Evolutionary conservation across 2,329 filamentous ascomycete species (phyloP), one percentile per base, ranked within the genome.

Genomic region (Lecanoromycetidae sp.): DNA sequence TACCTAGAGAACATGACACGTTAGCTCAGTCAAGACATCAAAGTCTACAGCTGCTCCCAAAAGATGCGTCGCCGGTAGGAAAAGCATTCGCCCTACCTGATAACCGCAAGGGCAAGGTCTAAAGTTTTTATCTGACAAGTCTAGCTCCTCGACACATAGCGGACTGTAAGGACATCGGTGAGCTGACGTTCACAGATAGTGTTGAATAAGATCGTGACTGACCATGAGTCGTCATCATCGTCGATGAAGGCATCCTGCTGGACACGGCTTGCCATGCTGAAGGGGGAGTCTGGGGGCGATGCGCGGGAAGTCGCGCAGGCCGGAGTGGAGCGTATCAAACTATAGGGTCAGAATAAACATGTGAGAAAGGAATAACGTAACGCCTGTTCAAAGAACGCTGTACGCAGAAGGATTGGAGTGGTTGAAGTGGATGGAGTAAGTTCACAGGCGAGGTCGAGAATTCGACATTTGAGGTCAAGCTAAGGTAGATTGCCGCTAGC

Each of bases 81-180:
- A 29, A 38, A 20, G 3, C 6, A 1, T 32, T 15, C 8, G 17
- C 30, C 23, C 54, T 76, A 95, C 90, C 79, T 96, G 90, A 61
- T 98, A 98, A 52, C 91, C 91, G 63, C 91, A 98, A 49, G 90
- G 90, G 71, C 91, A 98, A 56, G 91, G 91, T 60, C 83, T 80
- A 67, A 98, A 98, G 68, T 94, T 94, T 65, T 87, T 85, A 72
- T 98, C 91, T 34, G 87, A 93, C 42, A 98, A 79, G 67, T 98
- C 93, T 62, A 98, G 93, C 71, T 98, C 93, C 69, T 98, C 91
- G 62, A 98, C 94, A 64, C 91, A 98, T 54, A 98, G 82, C 57
- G 91, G 91, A 66, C 91, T 98, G 59, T 27, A 34, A 17, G 34
- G 22, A n/a, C 25, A 35, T 25, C 34, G 29, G 36, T 29, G 13